Base-by-base conservation (phyloP, 768 basidiomycete genomes). In the Trametes coccinea region DNA sequence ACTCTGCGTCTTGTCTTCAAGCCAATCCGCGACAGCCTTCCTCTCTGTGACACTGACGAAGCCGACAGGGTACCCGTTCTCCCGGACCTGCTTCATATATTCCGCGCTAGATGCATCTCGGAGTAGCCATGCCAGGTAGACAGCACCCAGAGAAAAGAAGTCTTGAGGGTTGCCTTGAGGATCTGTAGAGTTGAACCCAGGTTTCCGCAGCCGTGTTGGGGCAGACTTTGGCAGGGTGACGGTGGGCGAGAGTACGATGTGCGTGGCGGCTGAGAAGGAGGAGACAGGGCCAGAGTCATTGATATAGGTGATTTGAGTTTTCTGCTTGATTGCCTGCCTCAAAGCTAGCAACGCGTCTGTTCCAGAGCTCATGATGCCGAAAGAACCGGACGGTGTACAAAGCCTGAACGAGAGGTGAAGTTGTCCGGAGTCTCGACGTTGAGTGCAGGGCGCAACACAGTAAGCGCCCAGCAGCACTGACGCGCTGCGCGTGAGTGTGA, bases 21-120 rank as follows among this genome's bases (percentile, higher is more conserved):
- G 71, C 86, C 90, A 98, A 53, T 95, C 94, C 39, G 92, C 85
- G 0, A 96, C 86, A 47, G 80, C 80, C 77, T 91, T 93, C 63
- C 95, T 79, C 75, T 97, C 95, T 2, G 93, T 92, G 37, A 93
- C 85, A 66, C 90, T 87, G 41, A 98, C 92, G 71, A 93, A 84
- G 7, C 89, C 88, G 41, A 86, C 82, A 2, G 84, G 79, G 33
- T 94, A 75, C 0, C 92, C 90, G 45, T 81, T 81, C 69, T 90
- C 89, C 56, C 92, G 80, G 2, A 89, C 88, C 67, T 90, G 87
- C 70, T 88, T 89, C 84, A 96, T 86, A 76, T 98, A 98, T 65
- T 95, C 93, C 14, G 89, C 90, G 33, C 86, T 85, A 0, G 85
- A 79, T 0, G 85, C 84, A 71, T 92, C 90, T 48, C 84, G 79